Evolutionary conservation across 768 basidiomycete genomes (phyloP).

Genomic region (Xanthoconium purpureum): DNA sequence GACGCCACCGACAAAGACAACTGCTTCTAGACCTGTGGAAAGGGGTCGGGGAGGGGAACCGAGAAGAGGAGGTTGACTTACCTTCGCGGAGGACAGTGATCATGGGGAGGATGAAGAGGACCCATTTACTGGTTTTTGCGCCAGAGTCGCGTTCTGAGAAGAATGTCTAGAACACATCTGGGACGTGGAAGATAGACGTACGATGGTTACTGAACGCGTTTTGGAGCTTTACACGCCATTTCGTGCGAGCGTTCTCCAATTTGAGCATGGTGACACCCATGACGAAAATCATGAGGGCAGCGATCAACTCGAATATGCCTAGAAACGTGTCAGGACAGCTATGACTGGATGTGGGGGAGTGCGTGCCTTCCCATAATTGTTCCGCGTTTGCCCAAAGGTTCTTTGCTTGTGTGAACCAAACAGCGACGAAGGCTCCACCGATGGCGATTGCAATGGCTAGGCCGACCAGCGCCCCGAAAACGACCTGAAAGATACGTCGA

Average conservation of each 20-base stretch:
- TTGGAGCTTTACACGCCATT: conserved; percentile 89
- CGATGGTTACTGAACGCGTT: conserved; percentile 66
- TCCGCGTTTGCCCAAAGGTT: conserved; percentile 85
- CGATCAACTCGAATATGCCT: conserved; percentile 72
- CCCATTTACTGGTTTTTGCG: conserved; percentile 70
- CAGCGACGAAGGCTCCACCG: conserved; percentile 88
- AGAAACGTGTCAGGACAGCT: not conserved
- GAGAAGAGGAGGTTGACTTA: conserved; percentile 11
- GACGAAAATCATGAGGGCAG: conserved; percentile 79
- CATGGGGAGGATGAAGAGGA: conserved; percentile 84
- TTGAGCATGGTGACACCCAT: conserved; percentile 96
- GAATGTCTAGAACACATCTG: not conserved
- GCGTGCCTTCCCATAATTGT: conserved; percentile 85
- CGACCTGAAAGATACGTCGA: conserved; percentile 48
- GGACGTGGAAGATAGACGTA: conserved; percentile 25
- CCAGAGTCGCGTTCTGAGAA: conserved; percentile 43
- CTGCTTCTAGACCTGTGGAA: conserved; percentile 71
- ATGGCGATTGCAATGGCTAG: conserved; percentile 78
- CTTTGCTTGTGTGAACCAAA: conserved; percentile 90
- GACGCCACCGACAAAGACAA: conserved; percentile 92
- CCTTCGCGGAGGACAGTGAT: conserved; percentile 95
- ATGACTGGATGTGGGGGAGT: not conserved
- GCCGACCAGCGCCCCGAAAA: conserved; percentile 70
- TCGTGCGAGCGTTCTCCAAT: conserved; percentile 90
- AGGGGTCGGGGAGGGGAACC: not conserved